Evolutionary conservation across 169 alveolate species (phyloP), one percentile per base, ranked within the genome.

Genomic region (Cytauxzoon felis): DNA sequence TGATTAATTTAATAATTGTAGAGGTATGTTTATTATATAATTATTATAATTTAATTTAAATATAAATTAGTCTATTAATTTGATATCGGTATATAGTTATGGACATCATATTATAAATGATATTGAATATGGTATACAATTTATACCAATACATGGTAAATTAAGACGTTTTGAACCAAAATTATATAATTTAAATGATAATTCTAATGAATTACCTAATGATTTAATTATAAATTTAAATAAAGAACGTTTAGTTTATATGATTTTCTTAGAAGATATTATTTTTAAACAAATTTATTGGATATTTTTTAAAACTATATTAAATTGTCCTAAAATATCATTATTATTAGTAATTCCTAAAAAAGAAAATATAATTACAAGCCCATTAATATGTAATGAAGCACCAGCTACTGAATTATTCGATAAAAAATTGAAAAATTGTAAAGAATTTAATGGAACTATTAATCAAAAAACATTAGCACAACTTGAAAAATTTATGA

Each of bases 321-420:
- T 59, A 3, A 45, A 7, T 40, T 49, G 33, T 21, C 21, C 16
- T 24, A 59, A 38, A 6, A 18, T 19, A 13, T 16, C 36, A 5
- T 21, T 59, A 4, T 48, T 59, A 13, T 9, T 51, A 51, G n/a
- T 59, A 18, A 16, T 51, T 2, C 70, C 70, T 3, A 49, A 49
- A 47, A 51, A 59, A 4, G 33, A 11, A 8, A 19, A 53, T 9
- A 27, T 59, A 49, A 16, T 59, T 13, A 23, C 62, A 13, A 68
- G 70, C 42, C 16, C 16, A 24, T 49, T 49, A 3, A 21, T 26
- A 13, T 59, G 70, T 45, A 47, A 59, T 45, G 70, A 59, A 9
- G 70, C 70, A 2, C 69, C 13, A 7, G 66, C 70, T 7, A 45
- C 66, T 13, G 67, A 40, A 2, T 45, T 38, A 40, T 13, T 68